Percentiles rank a stretch among this genome's conserved stretches.
Conservation (phyloP, 345 rosid genomes). For the Lepidium aucheri region DNA sequence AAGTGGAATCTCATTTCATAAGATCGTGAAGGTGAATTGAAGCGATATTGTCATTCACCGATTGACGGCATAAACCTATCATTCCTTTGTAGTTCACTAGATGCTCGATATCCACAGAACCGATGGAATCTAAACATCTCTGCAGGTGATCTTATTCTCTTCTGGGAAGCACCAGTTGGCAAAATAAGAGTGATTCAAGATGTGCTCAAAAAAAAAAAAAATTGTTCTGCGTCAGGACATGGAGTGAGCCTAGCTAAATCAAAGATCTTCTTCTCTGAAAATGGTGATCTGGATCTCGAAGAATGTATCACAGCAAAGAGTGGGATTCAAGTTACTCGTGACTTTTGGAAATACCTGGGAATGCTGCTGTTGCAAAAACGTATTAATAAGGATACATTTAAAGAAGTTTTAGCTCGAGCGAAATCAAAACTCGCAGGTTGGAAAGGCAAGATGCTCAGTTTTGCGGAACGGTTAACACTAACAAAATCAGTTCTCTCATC, state of each 20-base stretch:
- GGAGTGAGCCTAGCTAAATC: too few relatives aligned
- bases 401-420: not conserved
- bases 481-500: not conserved
- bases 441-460: not conserved
- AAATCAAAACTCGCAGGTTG: not conserved
- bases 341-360: not conserved
- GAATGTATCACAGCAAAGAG: not conserved
- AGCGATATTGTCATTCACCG: too few relatives aligned
- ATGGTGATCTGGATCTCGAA: not conserved
- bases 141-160: too few relatives aligned
- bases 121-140: too few relatives aligned
- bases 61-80: too few relatives aligned
- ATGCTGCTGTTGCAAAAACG: not conserved
- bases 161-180: too few relatives aligned
- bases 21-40: too few relatives aligned
- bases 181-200: rapidly evolving
- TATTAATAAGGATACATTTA: not conserved
- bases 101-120: too few relatives aligned
- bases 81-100: too few relatives aligned
- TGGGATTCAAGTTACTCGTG: not conserved
- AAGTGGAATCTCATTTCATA: too few relatives aligned
- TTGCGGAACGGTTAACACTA: not conserved
- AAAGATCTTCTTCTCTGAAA: not conserved
- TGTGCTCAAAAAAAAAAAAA: too few relatives aligned
- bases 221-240: too few relatives aligned